These are phyloP conservation scores for Deinandra increscens DNA, from an alignment of 129 eudicot species.

Conservation along the genomic window DNA sequence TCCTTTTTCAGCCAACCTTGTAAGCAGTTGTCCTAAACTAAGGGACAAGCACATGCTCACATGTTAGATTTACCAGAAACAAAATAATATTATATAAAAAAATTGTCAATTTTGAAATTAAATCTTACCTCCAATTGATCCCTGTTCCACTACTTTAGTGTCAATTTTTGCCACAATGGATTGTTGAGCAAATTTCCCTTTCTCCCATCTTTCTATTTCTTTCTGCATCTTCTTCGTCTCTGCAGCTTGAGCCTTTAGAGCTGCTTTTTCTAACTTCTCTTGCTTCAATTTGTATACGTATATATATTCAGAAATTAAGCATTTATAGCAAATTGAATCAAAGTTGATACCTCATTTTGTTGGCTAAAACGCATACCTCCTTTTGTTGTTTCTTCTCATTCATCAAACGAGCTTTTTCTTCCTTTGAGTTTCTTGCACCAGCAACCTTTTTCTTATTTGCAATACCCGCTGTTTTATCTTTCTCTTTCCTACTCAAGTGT, in stretches of 20 bases:
- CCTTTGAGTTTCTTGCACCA: conserved; percentile 48
- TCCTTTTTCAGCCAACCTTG: conserved; percentile 77
- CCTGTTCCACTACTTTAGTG: conserved; percentile 69
- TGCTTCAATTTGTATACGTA: conserved; percentile 40
- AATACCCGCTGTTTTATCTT: conserved; percentile 29
- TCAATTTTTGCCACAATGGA: conserved; percentile 79
- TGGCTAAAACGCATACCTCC: conserved; percentile 47
- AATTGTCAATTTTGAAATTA: background rate
- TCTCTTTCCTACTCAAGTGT: conserved; percentile 19
- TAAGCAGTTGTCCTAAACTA: conserved; percentile 74
- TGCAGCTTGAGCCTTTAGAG: conserved; percentile 79
- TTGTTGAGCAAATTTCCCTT: conserved; percentile 68
- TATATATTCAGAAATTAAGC: conserved; percentile 15
- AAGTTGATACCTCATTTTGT: conserved; percentile 6
- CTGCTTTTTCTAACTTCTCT: conserved; percentile 74
- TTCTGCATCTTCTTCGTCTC: conserved; percentile 61
- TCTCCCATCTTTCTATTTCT: conserved; percentile 77
- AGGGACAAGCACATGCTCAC: conserved; percentile 34
- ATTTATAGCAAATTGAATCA: background rate
- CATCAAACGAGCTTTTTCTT: conserved; percentile 59
- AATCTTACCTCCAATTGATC: conserved; percentile 74
- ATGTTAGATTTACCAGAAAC: conserved; percentile 9
- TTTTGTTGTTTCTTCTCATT: conserved; percentile 66
- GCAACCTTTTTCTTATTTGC: conserved; percentile 22
- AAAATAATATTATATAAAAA: background rate